Evolutionary conservation across 2,329 filamentous ascomycete genomes (phyloP).

Genomic region (Gaeumannomyces tritici): DNA sequence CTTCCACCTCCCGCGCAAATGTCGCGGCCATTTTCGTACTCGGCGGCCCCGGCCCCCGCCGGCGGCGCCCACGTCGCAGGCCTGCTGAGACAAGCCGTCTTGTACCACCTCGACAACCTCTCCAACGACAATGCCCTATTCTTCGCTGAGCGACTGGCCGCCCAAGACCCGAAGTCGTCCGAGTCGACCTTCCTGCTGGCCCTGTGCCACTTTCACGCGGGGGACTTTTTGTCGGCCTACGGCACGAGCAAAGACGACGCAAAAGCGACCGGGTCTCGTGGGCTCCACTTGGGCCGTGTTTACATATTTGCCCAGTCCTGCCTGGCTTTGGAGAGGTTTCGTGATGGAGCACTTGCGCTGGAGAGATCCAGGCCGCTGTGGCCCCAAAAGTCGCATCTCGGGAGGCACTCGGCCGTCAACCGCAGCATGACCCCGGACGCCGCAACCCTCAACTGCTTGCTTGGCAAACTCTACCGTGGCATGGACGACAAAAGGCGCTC

Average conservation of each 20-base stretch:
- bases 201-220: constrained; percentile 73
- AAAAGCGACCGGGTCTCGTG: constrained; percentile 60
- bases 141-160: constrained; percentile 76
- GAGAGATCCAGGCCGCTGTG: constrained; percentile 75
- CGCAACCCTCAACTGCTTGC: constrained; percentile 69
- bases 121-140: constrained; percentile 86
- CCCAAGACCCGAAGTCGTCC: constrained; percentile 69
- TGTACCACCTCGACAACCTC: constrained; percentile 79
- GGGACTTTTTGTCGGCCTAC: constrained; percentile 76
- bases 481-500: constrained; percentile 79
- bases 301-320: constrained; percentile 91
- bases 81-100: constrained; percentile 48
- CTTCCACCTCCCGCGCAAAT: constrained; percentile 4
- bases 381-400: constrained; percentile 66
- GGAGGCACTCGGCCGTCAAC: constrained; percentile 69
- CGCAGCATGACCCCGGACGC: constrained; percentile 73
- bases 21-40: constrained; percentile 7
- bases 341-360: constrained; percentile 73
- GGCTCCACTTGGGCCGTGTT: constrained; percentile 73
- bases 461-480: constrained; percentile 79
- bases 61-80: constrained; percentile 34
- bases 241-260: constrained; percentile 69
- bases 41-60: constrained; percentile 40
- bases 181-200: constrained; percentile 79
- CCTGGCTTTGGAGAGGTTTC: constrained; percentile 65